Evolutionary conservation across 352 stramenopile species (phyloP), one percentile per base, ranked within the genome.

Genomic region (Phytophthora sojae): DNA sequence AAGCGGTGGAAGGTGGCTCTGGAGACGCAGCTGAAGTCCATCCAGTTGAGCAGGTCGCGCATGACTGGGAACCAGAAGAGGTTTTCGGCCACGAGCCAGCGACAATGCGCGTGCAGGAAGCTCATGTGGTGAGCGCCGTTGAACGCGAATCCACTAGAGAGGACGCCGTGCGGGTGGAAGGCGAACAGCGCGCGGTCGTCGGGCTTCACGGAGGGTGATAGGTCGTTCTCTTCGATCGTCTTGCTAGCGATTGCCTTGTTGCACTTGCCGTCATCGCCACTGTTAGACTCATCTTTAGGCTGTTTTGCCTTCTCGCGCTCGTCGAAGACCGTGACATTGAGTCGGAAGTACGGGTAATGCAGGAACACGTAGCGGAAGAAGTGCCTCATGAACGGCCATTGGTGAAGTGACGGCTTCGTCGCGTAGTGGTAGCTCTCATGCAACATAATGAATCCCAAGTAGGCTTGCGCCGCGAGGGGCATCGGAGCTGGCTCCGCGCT

Each of bases 141-240:
- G 37, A 85, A 61, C 0, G 61, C 69, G 25, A 80, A 81, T 5
- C 86, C 86, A 42, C 69, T 81, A 6, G 80, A 81, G 15, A 90
- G 63, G n/a, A 90, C 77, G 25, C 86, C 83, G 47, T 92, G 86
- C 19, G 86, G 86, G 56, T 93, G 86, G 65, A 90, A 92, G 12
- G 79, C 78, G 47, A 72, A 78, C 23, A 78, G 14, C 23, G 66
- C 66, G 12, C 30, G 45, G 42, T 71, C 66, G 52, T 78, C 42
- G 7, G 53, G 30, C 19, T 69, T 62, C 32, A 75, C 55, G 6
- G 45, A 64, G 4, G 56, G 37, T 12, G 51, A 68, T 4, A 61
- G 1, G 25, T 57, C 57, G 35, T 72, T 71, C 50, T 71, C 59
- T 3, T 69, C 58, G 19, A 64, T 23, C 11, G 50, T 61, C 26